Conservation (phyloP, 2,329 filamentous ascomycete species). For the Colletotrichum tofieldiae region DNA sequence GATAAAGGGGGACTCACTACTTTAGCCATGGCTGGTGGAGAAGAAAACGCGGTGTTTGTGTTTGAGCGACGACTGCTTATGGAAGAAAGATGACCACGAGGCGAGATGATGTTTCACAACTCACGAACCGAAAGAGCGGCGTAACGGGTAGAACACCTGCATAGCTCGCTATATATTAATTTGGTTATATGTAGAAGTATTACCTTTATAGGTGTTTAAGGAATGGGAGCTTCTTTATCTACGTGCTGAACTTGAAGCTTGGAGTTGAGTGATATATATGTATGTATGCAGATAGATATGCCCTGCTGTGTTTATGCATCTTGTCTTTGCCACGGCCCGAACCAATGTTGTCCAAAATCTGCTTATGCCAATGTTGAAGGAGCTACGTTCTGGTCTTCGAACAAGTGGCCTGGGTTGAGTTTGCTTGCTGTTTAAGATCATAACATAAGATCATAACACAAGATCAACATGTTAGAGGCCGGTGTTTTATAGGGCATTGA, state of each 20-base stretch:
- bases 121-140: slow-evolving; percentile 22
- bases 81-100: slow-evolving; percentile 22
- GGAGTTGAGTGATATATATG: too few species aligned
- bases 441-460: too few species aligned
- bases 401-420: too few species aligned
- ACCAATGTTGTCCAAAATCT: too few species aligned
- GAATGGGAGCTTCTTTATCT: not conserved
- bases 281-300: too few species aligned
- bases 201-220: slow-evolving; percentile 13
- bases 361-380: too few species aligned
- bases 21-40: not conserved
- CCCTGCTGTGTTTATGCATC: too few species aligned
- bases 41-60: not conserved
- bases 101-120: slow-evolving; percentile 19
- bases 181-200: slow-evolving; percentile 38
- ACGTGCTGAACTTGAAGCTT: not conserved
- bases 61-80: slow-evolving; percentile 18
- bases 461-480: too few species aligned
- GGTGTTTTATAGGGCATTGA: too few species aligned
- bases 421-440: too few species aligned
- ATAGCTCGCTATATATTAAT: slow-evolving; percentile 37
- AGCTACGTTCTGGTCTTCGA: too few species aligned
- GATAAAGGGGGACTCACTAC: not conserved
- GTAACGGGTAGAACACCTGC: slow-evolving; percentile 24
- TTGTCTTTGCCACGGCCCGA: too few species aligned